Evolutionary conservation across 345 rosid genomes (phyloP).

Genomic region (Euphorbia peplus): DNA sequence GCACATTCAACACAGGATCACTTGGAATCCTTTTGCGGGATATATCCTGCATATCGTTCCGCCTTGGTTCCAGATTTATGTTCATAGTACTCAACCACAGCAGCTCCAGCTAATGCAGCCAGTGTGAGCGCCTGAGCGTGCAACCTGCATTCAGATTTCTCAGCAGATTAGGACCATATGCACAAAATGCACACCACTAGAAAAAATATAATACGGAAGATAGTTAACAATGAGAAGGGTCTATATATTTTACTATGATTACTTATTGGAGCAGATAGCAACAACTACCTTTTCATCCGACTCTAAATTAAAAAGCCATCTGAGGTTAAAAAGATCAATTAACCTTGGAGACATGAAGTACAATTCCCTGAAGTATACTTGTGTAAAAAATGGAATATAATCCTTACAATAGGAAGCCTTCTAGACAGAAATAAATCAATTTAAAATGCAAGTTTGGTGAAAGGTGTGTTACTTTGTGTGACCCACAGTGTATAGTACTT

Average conservation of each 20-base stretch:
- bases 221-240: neutral
- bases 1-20: neutral
- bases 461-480: neutral
- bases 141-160: conserved; percentile 44
- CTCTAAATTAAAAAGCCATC: too few species aligned
- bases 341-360: too few species aligned
- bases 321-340: too few species aligned
- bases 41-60: conserved; percentile 48
- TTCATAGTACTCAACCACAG: conserved; percentile 77
- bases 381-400: neutral
- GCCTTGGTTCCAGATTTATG: conserved; percentile 49
- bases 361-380: neutral
- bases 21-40: conserved; percentile 27
- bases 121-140: conserved; percentile 91
- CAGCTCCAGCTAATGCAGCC: conserved; percentile 93
- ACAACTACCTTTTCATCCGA: too few species aligned
- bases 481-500: neutral
- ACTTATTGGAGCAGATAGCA: too few species aligned
- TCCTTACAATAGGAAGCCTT: neutral
- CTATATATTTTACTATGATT: too few species aligned
- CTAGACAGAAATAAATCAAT: neutral
- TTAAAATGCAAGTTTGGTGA: neutral
- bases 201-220: neutral
- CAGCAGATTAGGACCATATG: neutral
- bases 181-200: neutral